Base-by-base conservation (phyloP, 108 stramenopile genomes). In the Cyclotella choctawhatcheeana region DNA sequence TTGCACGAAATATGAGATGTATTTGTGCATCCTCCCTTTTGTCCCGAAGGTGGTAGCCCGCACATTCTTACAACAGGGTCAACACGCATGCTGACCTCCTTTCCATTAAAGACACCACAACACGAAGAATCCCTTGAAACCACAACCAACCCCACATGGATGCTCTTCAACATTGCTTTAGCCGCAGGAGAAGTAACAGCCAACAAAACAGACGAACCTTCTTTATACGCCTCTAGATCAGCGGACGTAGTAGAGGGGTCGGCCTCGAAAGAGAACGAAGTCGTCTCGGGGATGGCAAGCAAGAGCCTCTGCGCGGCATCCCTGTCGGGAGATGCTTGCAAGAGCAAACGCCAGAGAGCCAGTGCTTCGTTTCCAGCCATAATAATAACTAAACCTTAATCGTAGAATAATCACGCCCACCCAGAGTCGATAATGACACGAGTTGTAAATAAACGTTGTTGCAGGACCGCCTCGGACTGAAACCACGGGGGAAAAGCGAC, bases 21-120 rank as follows among this genome's bases (percentile, higher is more conserved):
- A 52, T 52, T 52, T 1, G 51, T 52, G 24, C 51, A 52, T 22
- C 51, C 51, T 1, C 51, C 51, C 51, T 52, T 52, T 40, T 12
- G n/a, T 22, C 20, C 22, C 5, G 18, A 10, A 10, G 51, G 51
- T 18, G 22, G 22, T 22, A 52, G 51, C 1, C 51, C 51, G 24
- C 51, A 52, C 51, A 52, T 52, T 1, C 20, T 18, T 1, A 52
- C 51, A 18, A 52, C 51, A 2, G 51, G 51, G 5, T 52, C 51
- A 18, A 52, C 24, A 12, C 51, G 1, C 1, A 52, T 22, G 1
- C 51, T 3, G 1, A 52, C 51, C 1, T 52, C 51, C 20, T 52
- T 52, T 52, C 21, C 51, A 52, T 52, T 52, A 24, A 52, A 52
- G 51, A 52, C 24, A 24, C 51, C 51, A 24, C 51, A 52, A 52